phyloP scores from a whole-genome alignment of 2,329 filamentous ascomycete genomes.

The Xylariomycetidae sp. region DNA sequence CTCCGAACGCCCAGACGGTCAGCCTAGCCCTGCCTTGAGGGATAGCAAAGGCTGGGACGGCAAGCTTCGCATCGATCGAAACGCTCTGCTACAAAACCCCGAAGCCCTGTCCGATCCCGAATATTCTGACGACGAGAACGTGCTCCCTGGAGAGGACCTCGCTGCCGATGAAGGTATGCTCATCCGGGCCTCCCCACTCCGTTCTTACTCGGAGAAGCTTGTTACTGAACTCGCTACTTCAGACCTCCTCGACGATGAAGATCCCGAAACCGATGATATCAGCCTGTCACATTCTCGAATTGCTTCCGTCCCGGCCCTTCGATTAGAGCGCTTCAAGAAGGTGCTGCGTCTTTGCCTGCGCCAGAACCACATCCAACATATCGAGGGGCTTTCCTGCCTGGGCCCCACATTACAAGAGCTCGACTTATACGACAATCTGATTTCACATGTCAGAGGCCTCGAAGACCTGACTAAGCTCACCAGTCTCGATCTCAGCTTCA shows the following conservation, averaged over 20 bases:
- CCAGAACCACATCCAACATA: conserved; percentile 80
- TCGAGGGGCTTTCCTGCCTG: conserved; percentile 67
- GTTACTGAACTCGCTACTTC: conserved; percentile 9
- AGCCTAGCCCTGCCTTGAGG: conserved; percentile 43
- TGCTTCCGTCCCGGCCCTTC: conserved; percentile 69
- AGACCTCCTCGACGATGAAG: conserved; percentile 60
- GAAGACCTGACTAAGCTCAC: conserved; percentile 73
- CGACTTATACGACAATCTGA: conserved; percentile 95
- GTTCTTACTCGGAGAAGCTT: conserved; percentile 5
- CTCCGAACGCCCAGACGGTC: conserved; percentile 34
- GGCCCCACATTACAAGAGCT: conserved; percentile 71
- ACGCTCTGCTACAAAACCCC: conserved; percentile 66
- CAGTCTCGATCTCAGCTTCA: conserved; percentile 88
- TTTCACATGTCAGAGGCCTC: conserved; percentile 79
- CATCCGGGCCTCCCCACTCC: conserved; percentile 1
- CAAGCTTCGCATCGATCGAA: conserved; percentile 71
- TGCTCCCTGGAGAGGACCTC: conserved; percentile 69
- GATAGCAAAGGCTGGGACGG: conserved; percentile 77
- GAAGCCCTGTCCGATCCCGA: conserved; percentile 82
- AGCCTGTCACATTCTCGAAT: conserved; percentile 87
- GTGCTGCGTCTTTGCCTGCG: conserved; percentile 79
- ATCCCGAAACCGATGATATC: conserved; percentile 67
- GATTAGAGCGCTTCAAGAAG: conserved; percentile 77
- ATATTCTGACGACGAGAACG: conserved; percentile 70
- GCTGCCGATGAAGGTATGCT: conserved; percentile 71